Conservation (phyloP, 1,139 yeast genomes). For the Yamadazyma trypodendri region DNA sequence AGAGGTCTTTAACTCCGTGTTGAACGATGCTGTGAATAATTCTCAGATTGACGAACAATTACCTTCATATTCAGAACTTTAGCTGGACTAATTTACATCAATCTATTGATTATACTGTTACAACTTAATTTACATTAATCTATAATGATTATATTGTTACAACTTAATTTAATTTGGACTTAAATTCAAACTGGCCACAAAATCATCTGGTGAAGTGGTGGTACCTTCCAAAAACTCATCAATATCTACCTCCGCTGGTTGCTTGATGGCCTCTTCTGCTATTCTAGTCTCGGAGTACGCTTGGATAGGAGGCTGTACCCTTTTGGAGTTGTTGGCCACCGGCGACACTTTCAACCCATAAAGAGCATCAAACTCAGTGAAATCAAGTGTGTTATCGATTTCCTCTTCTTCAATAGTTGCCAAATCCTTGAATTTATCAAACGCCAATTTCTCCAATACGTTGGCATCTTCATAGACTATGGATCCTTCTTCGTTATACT, state of each 20-base stretch:
- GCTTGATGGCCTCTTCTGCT: conserved; percentile 3
- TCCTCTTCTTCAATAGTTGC: conserved; percentile 24
- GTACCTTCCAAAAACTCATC: conserved; percentile 1
- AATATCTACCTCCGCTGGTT: conserved; percentile 2
- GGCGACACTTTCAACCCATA: conserved; percentile 42
- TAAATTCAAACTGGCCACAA: background rate
- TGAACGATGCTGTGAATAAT: conserved; percentile 36
- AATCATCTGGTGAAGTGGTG: background rate
- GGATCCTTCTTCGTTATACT: conserved; percentile 90
- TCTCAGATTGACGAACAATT: conserved; percentile 44
- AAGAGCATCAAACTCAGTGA: conserved; percentile 48
- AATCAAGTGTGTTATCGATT: conserved; percentile 39
- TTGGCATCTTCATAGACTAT: conserved; percentile 77
- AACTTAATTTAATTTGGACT: conserved; percentile 1
- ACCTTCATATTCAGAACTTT: conserved; percentile 32
- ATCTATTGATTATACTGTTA: background rate
- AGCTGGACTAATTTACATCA: background rate
- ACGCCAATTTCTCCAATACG: conserved; percentile 54
- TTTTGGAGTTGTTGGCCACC: conserved; percentile 4
- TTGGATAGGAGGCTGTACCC: background rate
- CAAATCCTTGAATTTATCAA: conserved; percentile 31
- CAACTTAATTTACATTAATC: conserved; percentile 5
- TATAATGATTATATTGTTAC: background rate
- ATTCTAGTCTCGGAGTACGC: background rate
- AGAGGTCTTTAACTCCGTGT: conserved; percentile 23